phyloP scores from a whole-genome alignment of 2,329 filamentous ascomycete species.

The Colletotrichum lupini region DNA sequence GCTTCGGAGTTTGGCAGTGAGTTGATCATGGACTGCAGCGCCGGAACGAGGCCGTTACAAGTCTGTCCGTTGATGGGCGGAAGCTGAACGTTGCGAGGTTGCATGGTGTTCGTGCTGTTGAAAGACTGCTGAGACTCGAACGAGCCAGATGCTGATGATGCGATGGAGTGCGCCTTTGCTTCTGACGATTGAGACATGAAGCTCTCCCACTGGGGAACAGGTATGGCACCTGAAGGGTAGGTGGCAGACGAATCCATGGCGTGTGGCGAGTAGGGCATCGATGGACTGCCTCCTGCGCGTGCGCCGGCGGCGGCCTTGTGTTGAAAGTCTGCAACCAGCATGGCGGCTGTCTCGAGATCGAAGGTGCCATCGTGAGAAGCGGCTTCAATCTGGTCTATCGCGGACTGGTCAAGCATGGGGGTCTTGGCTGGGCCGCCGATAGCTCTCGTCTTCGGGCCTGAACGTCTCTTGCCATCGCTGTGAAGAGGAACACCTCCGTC shows the following conservation, averaged over 20 bases:
- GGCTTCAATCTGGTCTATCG: slow-evolving; percentile 92
- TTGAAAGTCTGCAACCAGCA: slow-evolving; percentile 98
- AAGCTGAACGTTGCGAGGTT: slow-evolving; percentile 68
- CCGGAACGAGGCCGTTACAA: slow-evolving; percentile 70
- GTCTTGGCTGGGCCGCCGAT: slow-evolving; percentile 78
- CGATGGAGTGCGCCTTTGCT: slow-evolving; percentile 79
- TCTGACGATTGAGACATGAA: slow-evolving; percentile 82
- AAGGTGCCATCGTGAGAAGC: slow-evolving; percentile 86
- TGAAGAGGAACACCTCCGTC: slow-evolving; percentile 94
- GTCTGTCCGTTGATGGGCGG: slow-evolving; percentile 75
- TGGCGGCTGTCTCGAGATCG: slow-evolving; percentile 96
- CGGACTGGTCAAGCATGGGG: slow-evolving; percentile 84
- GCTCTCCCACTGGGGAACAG: slow-evolving; percentile 88
- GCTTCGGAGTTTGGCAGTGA: slow-evolving; percentile 76
- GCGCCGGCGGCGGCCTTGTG: slow-evolving; percentile 88
- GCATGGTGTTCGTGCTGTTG: slow-evolving; percentile 65
- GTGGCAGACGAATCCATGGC: slow-evolving; percentile 81
- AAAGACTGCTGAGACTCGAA: slow-evolving; percentile 77
- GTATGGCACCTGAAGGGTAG: slow-evolving; percentile 82
- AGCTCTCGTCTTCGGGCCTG: slow-evolving; percentile 74
- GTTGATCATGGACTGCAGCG: slow-evolving; percentile 78
- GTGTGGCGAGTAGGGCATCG: slow-evolving; percentile 79
- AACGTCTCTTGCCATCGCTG: slow-evolving; percentile 91
- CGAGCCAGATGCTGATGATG: slow-evolving; percentile 71
- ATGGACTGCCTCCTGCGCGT: slow-evolving; percentile 65